Evolutionary conservation across 495 filamentous ascomycete genomes (phyloP).

Genomic region (Cercophora newfieldiana): DNA sequence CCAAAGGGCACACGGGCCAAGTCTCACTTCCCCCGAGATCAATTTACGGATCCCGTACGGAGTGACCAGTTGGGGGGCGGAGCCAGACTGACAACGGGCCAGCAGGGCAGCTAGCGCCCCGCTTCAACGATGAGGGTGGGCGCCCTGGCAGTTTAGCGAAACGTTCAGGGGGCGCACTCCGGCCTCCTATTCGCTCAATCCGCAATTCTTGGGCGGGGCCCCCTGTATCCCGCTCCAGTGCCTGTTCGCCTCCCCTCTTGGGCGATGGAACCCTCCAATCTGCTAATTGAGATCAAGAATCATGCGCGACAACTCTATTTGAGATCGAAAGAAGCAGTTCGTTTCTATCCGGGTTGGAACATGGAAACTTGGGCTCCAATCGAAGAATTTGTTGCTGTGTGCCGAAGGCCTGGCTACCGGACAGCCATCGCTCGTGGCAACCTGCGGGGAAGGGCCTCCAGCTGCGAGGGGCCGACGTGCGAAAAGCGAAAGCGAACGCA

Average conservation of each 20-base stretch:
- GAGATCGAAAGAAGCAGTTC: neutral
- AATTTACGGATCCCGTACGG: conserved; percentile 39
- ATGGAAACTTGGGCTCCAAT: too few relatives aligned
- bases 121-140: conserved; percentile 20
- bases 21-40: conserved; percentile 20
- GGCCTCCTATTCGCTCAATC: conserved; percentile 25
- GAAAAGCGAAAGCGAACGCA: conserved; percentile 1
- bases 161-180: conserved; percentile 27
- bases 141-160: conserved; percentile 32
- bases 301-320: conserved; percentile 16
- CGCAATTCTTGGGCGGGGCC: conserved; percentile 13
- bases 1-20: conserved; percentile 24
- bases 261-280: conserved; percentile 24
- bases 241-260: conserved; percentile 12
- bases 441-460: neutral
- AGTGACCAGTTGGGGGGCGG: conserved; percentile 32
- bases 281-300: conserved; percentile 11
- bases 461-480: neutral
- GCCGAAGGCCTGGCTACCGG: neutral
- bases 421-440: neutral
- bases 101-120: conserved; percentile 26
- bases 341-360: neutral
- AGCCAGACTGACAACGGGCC: conserved; percentile 22
- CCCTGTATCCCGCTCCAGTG: conserved; percentile 21
- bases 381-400: neutral